Evolutionary conservation across 1,139 yeast species (phyloP).

Genomic region (Zygosaccharomyces pseudobailii): DNA sequence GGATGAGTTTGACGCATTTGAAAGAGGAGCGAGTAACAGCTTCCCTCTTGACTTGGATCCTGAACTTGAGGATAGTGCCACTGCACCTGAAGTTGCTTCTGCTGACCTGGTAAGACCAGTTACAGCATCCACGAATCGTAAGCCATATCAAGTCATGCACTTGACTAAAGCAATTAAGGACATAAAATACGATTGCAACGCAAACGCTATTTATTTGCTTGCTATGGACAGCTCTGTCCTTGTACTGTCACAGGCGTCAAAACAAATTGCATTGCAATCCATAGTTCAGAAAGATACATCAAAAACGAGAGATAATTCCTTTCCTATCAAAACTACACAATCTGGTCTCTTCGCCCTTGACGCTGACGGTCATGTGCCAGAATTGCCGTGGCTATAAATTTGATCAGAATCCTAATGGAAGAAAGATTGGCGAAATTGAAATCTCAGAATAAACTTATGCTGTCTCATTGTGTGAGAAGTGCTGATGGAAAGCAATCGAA

Average conservation of each 20-base stretch:
- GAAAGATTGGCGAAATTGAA: no score
- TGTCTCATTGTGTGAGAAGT: no score
- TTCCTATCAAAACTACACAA: neutral
- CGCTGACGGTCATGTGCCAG: neutral
- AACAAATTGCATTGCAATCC: neutral
- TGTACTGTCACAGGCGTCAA: neutral
- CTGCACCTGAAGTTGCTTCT: neutral
- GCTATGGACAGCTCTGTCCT: constrained; percentile 13
- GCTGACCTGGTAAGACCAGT: neutral
- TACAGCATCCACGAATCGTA: neutral
- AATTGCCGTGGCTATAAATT: constrained; percentile 1
- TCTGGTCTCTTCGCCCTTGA: neutral
- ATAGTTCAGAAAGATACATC: neutral
- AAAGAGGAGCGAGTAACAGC: neutral
- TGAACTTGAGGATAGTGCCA: neutral
- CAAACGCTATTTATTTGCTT: constrained; percentile 8
- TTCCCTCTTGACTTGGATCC: neutral
- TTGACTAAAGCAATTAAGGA: constrained; percentile 8
- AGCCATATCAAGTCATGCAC: constrained; percentile 7
- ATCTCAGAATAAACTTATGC: no score
- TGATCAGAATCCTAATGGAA: neutral
- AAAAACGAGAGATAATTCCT: neutral
- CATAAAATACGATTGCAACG: constrained; percentile 3
- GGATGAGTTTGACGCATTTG: constrained; percentile 13
- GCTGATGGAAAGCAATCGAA: no score